Conservation (phyloP, 176 grass and related monocot genomes). For the Puccinellia tenuiflora region DNA sequence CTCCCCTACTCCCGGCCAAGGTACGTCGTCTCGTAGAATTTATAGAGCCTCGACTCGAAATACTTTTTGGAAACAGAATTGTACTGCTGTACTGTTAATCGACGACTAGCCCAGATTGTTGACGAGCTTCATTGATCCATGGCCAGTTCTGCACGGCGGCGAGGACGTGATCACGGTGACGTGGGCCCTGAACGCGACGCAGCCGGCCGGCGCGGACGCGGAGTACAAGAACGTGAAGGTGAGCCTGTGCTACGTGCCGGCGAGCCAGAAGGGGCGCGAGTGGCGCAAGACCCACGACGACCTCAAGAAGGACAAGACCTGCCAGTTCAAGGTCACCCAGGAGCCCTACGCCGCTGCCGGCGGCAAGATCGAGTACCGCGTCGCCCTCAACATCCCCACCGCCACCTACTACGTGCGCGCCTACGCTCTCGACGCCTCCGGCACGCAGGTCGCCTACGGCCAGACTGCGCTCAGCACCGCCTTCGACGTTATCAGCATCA, state of each 20-base stretch:
- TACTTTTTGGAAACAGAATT: too few relatives aligned
- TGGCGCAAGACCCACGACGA: slow-evolving; percentile 64
- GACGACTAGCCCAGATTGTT: too few relatives aligned
- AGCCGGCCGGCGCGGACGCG: slow-evolving; percentile 12
- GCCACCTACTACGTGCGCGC: slow-evolving; percentile 61
- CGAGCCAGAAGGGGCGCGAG: slow-evolving; percentile 68
- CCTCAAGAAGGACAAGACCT: slow-evolving; percentile 90
- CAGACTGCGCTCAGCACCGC: slow-evolving; percentile 30
- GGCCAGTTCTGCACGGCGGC: slow-evolving; percentile 58
- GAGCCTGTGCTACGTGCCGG: slow-evolving; percentile 71
- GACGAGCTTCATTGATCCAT: too few relatives aligned
- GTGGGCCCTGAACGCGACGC: slow-evolving; percentile 35
- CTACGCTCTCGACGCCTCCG: slow-evolving; percentile 49
- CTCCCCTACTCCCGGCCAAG: slow-evolving; percentile 34
- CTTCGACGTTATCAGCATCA: slow-evolving; percentile 47
- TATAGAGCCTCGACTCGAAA: too few relatives aligned
- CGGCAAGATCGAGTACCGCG: slow-evolving; percentile 18
- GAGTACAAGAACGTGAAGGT: slow-evolving; percentile 61
- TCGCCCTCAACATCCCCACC: slow-evolving; percentile 37
- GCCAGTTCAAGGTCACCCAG: slow-evolving; percentile 66
- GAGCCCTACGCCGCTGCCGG: slow-evolving; percentile 25
- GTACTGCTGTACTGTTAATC: too few relatives aligned
- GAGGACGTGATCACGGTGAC: slow-evolving; percentile 49
- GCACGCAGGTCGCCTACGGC: slow-evolving; percentile 38
- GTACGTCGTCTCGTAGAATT: slow-evolving; percentile 19